phyloP scores from a whole-genome alignment of 1,139 yeast genomes.

The Taphrina sp. region DNA sequence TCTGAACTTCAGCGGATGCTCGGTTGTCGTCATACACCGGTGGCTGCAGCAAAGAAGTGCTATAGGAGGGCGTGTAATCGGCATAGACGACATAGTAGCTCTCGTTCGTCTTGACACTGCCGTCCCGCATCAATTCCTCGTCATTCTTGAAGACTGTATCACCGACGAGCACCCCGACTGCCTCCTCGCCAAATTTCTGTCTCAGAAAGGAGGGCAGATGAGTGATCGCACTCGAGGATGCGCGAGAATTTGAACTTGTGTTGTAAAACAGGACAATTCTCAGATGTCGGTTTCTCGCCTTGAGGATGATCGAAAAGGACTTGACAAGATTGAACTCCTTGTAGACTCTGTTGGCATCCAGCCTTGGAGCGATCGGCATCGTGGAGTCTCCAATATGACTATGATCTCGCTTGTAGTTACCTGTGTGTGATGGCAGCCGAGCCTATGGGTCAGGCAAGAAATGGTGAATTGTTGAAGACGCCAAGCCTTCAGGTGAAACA shows the following conservation, averaged over 20 bases:
- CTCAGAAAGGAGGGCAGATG: constrained; percentile 20
- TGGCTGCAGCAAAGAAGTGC: constrained; percentile 8
- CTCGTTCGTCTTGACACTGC: constrained; percentile 14
- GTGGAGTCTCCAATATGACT: no score
- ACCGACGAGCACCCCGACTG: constrained; percentile 26
- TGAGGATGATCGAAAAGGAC: constrained; percentile 21
- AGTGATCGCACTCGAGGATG: constrained; percentile 18
- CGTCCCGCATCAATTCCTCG: constrained; percentile 27
- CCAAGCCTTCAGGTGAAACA: no score
- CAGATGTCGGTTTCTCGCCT: constrained; percentile 16
- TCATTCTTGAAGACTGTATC: constrained; percentile 17
- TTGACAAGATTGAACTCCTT: constrained; percentile 14
- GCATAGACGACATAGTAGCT: constrained; percentile 21
- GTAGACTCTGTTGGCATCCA: no score
- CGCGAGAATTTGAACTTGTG: constrained; percentile 14
- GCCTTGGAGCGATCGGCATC: no score
- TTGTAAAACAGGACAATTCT: constrained; percentile 23
- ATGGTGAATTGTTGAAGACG: no score
- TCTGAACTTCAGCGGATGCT: neutral
- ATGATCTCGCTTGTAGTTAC: no score
- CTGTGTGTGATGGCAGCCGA: no score
- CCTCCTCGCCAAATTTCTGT: constrained; percentile 15
- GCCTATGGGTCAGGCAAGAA: no score
- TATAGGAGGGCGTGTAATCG: constrained; percentile 27
- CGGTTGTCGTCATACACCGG: constrained; percentile 12